Evolutionary conservation across 1,284 basidiomycete genomes (phyloP), one percentile per base, ranked within the genome.

Genomic region (Rhodotorula glutinis): DNA sequence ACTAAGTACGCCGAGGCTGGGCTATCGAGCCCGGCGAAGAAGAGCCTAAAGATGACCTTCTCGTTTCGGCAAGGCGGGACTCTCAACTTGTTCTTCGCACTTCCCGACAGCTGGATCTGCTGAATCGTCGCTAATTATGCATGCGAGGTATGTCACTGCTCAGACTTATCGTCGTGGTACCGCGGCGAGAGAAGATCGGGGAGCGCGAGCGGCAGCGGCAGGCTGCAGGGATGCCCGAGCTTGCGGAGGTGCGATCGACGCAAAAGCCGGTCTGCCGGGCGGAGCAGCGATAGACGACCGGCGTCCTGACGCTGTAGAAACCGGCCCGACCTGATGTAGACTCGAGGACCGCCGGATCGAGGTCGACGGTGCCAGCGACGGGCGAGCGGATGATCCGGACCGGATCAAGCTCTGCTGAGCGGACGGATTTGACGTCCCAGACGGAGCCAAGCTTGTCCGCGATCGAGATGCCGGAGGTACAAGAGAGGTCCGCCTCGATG

Each of bases 401-500:
- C 23, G 49, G 11, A 17, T 16, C 27, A 5, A 13, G 49, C 11
- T 51, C n/a, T 25, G 2, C 23, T 44, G 43, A 16, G 43, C 43
- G 43, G 43, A 7, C 8, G 43, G 43, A 44, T 16, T 16, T 16
- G 21, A 19, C 43, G 43, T 4, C 8, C 17, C 14, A 16, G 3
- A 40, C 14, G 7, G 40, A 13, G n/a, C 11, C 40, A 8, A 40
- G n/a, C 10, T 10, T n/a, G 38, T 14, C n/a, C 54, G 53, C 13
- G 41, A 30, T 17, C 27, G 54, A 4, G 57, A 21, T 1, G 49
- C 16, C 5, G 49, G 3, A 7, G 49, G 33, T 3, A 44, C 44
- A 38, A 65, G 57, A 11, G 63, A 65, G 25, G 53, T 49, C 46
- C 61, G 53, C 33, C 53, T 17, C 17, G 57, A 19, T 40, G 57